Conservation (phyloP, 2,329 filamentous ascomycete species). For the Penicillium sp. region DNA sequence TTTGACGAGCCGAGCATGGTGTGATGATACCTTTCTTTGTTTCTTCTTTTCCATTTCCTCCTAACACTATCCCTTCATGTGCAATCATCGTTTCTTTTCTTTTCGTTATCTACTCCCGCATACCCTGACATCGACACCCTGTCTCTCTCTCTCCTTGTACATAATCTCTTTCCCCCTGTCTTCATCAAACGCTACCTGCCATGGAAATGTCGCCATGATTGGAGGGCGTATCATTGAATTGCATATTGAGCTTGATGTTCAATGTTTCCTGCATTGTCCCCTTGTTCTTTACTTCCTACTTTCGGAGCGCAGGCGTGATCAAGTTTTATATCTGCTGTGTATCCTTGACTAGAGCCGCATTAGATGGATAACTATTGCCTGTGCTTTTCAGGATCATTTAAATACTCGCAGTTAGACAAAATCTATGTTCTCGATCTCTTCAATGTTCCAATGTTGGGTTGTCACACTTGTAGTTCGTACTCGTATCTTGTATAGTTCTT, state of each 20-base stretch:
- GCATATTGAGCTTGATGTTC: conserved; percentile 16
- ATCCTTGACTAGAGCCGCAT: neutral
- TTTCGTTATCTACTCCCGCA: conserved; percentile 11
- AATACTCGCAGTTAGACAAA: neutral
- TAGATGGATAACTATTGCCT: neutral
- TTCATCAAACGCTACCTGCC: conserved; percentile 11
- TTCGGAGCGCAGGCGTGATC: neutral
- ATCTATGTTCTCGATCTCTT: neutral
- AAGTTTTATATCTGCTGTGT: neutral
- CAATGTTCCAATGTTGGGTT: neutral
- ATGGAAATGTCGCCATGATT: conserved; percentile 21
- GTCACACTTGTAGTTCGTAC: neutral
- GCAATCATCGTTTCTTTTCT: conserved; percentile 13
- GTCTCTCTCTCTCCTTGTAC: conserved; percentile 28
- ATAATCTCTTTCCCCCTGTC: conserved; percentile 24
- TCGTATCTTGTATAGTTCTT: neutral
- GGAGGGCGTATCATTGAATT: conserved; percentile 22
- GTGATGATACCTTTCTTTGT: conserved; percentile 24
- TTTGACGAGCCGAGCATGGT: conserved; percentile 27
- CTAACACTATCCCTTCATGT: conserved; percentile 10
- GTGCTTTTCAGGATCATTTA: neutral
- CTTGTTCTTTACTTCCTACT: neutral
- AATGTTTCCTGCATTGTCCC: neutral
- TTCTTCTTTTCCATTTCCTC: conserved; percentile 3
- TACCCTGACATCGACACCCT: conserved; percentile 9